These are phyloP conservation scores for Oryza glumipatula DNA, from an alignment of 176 grass and related monocot genomes.

Conservation along the genomic window DNA sequence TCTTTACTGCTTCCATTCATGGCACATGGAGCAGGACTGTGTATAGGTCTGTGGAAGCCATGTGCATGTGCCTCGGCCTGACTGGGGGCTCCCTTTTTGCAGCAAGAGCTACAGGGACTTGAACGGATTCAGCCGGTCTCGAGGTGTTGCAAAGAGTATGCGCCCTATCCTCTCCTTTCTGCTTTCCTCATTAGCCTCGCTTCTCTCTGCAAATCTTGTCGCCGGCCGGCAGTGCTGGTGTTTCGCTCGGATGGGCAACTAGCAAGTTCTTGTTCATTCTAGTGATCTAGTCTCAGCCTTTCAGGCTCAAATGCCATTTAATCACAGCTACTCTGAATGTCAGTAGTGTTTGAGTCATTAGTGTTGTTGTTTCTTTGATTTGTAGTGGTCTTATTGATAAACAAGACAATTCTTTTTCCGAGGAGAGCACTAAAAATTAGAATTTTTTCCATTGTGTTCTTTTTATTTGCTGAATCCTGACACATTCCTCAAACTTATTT, in stretches of 20 bases:
- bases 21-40: constrained; percentile 27
- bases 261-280: neutral
- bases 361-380: neutral
- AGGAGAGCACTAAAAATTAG: neutral
- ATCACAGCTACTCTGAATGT: neutral
- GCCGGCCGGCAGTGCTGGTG: neutral
- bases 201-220: neutral
- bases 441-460: neutral
- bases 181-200: neutral
- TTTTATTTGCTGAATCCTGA: neutral
- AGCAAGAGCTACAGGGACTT: constrained; percentile 87
- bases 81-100: constrained; percentile 40
- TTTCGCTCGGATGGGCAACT: constrained; percentile 31
- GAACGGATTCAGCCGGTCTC: constrained; percentile 81
- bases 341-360: neutral
- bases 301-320: neutral
- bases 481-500: constrained; percentile 19
- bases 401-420: neutral
- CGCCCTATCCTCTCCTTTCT: constrained; percentile 1
- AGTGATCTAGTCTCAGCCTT: neutral
- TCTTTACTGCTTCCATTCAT: constrained; percentile 34
- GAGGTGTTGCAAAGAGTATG: constrained; percentile 94
- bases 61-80: constrained; percentile 7
- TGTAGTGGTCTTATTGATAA: neutral
- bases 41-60: neutral